A percentile compares a stretch with the other conserved stretches of the same genome.
These are phyloP conservation scores for Arthrobotrys pseudoclavata DNA, from an alignment of 2,329 filamentous ascomycete species.

Conservation along the genomic window DNA sequence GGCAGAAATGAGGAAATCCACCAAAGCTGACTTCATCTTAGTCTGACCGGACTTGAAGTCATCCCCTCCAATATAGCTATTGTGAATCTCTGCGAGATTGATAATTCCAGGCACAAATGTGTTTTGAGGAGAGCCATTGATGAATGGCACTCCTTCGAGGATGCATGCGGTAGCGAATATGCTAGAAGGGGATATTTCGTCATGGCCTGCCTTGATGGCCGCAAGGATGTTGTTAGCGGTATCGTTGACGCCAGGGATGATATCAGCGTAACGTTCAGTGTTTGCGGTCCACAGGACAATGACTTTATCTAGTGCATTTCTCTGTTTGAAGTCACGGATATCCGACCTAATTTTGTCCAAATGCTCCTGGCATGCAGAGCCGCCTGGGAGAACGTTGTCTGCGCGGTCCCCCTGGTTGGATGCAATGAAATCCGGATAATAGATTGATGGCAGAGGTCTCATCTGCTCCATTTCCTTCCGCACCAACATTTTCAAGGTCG, in stretches of 20 bases:
- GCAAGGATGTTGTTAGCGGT: slow-evolving; percentile 93
- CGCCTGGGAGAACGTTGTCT: slow-evolving; percentile 86
- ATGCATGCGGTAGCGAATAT: slow-evolving; percentile 96
- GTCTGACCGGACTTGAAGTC: slow-evolving; percentile 99
- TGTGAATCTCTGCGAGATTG: slow-evolving; percentile 86
- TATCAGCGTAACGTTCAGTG: slow-evolving; percentile 94
- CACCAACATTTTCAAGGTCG: slow-evolving; percentile 88
- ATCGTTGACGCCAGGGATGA: slow-evolving; percentile 91
- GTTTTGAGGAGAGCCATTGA: slow-evolving; percentile 99
- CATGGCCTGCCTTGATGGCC: slow-evolving; percentile 86
- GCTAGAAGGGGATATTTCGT: slow-evolving; percentile 93
- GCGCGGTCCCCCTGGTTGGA: slow-evolving; percentile 97
- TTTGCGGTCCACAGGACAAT: slow-evolving; percentile 99
- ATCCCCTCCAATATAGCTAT: slow-evolving; percentile 93
- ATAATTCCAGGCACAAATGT: slow-evolving; percentile 96
- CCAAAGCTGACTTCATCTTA: slow-evolving; percentile 99
- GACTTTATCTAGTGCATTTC: slow-evolving; percentile 89
- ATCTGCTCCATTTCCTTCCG: slow-evolving; percentile 92
- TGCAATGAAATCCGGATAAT: slow-evolving; percentile 99
- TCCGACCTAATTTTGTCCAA: slow-evolving; percentile 94
- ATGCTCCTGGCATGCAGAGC: slow-evolving; percentile 79
- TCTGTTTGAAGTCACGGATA: slow-evolving; percentile 91
- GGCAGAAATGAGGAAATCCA: slow-evolving; percentile 98
- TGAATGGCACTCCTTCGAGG: slow-evolving; percentile 90
- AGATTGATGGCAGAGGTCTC: slow-evolving; percentile 91